Evolutionary conservation across 2,329 filamentous ascomycete genomes (phyloP).

Genomic region (Exophiala sp.): DNA sequence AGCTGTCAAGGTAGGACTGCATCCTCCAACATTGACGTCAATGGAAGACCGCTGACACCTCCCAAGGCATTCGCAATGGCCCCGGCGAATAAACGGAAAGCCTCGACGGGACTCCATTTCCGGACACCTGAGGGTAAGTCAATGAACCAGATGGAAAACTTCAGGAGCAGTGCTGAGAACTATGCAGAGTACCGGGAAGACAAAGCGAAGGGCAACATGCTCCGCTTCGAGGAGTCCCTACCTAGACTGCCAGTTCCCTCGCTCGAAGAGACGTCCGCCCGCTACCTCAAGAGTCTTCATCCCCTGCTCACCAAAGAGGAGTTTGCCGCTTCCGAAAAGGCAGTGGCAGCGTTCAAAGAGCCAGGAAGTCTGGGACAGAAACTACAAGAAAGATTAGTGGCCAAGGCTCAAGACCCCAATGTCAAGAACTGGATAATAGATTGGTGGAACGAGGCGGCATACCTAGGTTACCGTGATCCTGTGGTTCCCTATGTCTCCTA

Average conservation of each 20-base stretch:
- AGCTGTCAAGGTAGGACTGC: slow-evolving; percentile 15
- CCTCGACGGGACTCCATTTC: slow-evolving; percentile 35
- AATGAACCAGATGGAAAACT: background rate
- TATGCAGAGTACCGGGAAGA: slow-evolving; percentile 58
- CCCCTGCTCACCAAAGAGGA: slow-evolving; percentile 55
- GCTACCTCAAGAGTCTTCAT: slow-evolving; percentile 62
- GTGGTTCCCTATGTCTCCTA: slow-evolving; percentile 98
- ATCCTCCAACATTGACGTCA: slow-evolving; percentile 12
- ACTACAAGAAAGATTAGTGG: slow-evolving; percentile 81
- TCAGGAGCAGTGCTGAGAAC: slow-evolving; percentile 10
- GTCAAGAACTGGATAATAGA: slow-evolving; percentile 92
- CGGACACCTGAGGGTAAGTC: slow-evolving; percentile 40
- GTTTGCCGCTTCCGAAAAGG: slow-evolving; percentile 62
- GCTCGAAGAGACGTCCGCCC: slow-evolving; percentile 58
- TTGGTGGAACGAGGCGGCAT: slow-evolving; percentile 97
- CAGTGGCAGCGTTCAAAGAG: slow-evolving; percentile 79
- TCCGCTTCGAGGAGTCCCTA: slow-evolving; percentile 61
- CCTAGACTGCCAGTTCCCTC: slow-evolving; percentile 57
- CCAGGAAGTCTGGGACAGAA: slow-evolving; percentile 76
- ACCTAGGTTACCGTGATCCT: slow-evolving; percentile 87
- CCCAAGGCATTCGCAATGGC: slow-evolving; percentile 29
- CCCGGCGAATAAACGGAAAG: slow-evolving; percentile 33
- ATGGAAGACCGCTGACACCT: slow-evolving; percentile 4
- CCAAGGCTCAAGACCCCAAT: slow-evolving; percentile 70
- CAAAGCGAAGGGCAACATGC: slow-evolving; percentile 56